Percentiles rank a stretch among this genome's conserved stretches.
phyloP scores from a whole-genome alignment of 2,329 filamentous ascomycete species.

The Scleromitrula shiraiana region DNA sequence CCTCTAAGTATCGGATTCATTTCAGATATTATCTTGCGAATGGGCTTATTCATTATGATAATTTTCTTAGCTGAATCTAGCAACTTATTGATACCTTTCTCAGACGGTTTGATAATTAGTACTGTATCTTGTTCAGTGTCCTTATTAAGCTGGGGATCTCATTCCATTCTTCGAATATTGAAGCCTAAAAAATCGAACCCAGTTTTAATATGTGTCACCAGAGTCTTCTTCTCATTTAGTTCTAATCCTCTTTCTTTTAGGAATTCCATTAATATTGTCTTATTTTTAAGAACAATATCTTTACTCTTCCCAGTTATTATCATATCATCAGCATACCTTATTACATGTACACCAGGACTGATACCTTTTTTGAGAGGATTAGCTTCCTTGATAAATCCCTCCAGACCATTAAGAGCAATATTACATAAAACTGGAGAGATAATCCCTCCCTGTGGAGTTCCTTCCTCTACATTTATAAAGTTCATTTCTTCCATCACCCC shows the following conservation, averaged over 20 bases:
- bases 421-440: not conserved
- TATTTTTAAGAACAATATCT: not conserved
- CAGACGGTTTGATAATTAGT: not conserved
- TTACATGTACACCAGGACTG: not conserved
- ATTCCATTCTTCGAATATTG: not conserved
- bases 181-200: not conserved
- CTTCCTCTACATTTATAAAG: not conserved
- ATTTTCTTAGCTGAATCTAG: not conserved
- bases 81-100: not conserved
- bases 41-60: not conserved
- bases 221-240: not conserved
- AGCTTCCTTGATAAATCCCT: not conserved
- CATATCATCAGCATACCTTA: not conserved
- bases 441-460: not conserved
- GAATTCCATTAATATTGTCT: not conserved
- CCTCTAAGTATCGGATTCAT: not conserved
- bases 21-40: not conserved
- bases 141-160: not conserved
- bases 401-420: not conserved
- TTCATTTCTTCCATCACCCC: not conserved
- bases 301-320: not conserved
- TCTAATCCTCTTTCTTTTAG: not conserved
- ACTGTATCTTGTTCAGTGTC: not conserved
- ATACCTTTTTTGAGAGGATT: not conserved
- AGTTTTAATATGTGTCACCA: not conserved